Evolutionary conservation across 495 filamentous ascomycete species (phyloP), one percentile per base, ranked within the genome.

Genomic region (Jackrogersella minutella): DNA sequence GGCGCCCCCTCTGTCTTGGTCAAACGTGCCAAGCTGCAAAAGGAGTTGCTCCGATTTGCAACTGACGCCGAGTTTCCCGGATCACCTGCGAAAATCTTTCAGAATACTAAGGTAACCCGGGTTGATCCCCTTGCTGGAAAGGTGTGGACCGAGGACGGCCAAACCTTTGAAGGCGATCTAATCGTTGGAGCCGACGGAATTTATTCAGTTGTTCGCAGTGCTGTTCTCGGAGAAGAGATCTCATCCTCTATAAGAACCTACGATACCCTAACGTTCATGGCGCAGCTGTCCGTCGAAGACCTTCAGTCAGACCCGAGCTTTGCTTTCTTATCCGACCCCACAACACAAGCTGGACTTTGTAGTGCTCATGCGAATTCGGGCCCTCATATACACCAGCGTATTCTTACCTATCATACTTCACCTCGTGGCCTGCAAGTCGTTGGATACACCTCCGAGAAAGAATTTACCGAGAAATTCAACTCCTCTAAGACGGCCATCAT

Each of bases 171-270:
- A 53, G 68, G 66, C 14, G 69, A 74, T 57, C 51, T 74, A 4
- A 62, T 74, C 28, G 44, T 74, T 30, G 69, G 72, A 0, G 72
- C 72, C 17, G 72, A 74, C 58, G 72, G 69, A 14, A 74, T 74
- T 26, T 43, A 74, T 16, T 74, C 72, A 3, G 26, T 62, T 5
- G 62, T 69, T 21, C 69, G 69, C 22, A 40, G 57, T 11, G 61
- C 66, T n/a, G 24, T 74, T 21, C 59, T 74, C n/a, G 59, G 63
- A 31, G 60, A 64, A 43, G 54, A 59, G 2, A 49, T 57, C 26
- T 31, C 46, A 3, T 50, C 39, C 1, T 39, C 53, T 7, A 36
- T 68, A 33, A 67, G 62, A 24, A 59, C 40, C 22, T 37, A 67
- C 34, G 50, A 73, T 34, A 62, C 58, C 8, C 14, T 73, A 16